Evolutionary conservation across 2,329 filamentous ascomycete species (phyloP), one percentile per base, ranked within the genome.

Genomic region (Hypomyces rosellus): DNA sequence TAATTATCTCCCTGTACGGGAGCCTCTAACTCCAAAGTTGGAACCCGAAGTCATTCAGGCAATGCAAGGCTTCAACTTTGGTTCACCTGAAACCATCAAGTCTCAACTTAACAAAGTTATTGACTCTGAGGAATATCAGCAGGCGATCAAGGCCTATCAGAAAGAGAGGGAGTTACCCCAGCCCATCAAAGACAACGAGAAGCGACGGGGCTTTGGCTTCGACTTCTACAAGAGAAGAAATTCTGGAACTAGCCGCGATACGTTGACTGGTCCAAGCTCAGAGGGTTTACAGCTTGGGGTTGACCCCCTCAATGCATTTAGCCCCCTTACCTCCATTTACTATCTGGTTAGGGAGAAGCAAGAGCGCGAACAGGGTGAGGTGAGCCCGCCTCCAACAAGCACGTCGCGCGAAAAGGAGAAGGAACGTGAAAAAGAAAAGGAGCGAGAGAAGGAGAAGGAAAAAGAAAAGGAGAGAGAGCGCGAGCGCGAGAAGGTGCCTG

Each of bases 51-150:
- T 97, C 4, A 81, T 99, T 50, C 82, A 89, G 45, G 91, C 88
- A 59, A 99, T 99, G 93, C 95, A 90, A 20, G 93, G 93, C 2
- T 99, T 99, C 67, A 95, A 97, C 67, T 99, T 97, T 71, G 93
- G 93, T 1, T 80, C 89, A 1, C 80, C 89, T 1, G 90, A 96
- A 48, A 81, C 82, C 50, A 96, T 99, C 63, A 85, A 81, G 50
- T 74, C 81, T 3, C 89, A 96, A 64, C 78, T 99, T 40, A 88
- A 84, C 9, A 88, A 86, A 55, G 81, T 91, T n/a, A 80, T 99
- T 53, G 88, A 95, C 61, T 96, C 91, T 0, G 90, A 95, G 6
- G 92, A 97, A 38, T 99, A 99, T 59, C 89, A 95, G 61, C 82
- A 85, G 52, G 90, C 89, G 5, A 76, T 95, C n/a, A 81, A 83